These are phyloP conservation scores for Populus tomentosa DNA, from an alignment of 441 rosid species.

Conservation along the genomic window DNA sequence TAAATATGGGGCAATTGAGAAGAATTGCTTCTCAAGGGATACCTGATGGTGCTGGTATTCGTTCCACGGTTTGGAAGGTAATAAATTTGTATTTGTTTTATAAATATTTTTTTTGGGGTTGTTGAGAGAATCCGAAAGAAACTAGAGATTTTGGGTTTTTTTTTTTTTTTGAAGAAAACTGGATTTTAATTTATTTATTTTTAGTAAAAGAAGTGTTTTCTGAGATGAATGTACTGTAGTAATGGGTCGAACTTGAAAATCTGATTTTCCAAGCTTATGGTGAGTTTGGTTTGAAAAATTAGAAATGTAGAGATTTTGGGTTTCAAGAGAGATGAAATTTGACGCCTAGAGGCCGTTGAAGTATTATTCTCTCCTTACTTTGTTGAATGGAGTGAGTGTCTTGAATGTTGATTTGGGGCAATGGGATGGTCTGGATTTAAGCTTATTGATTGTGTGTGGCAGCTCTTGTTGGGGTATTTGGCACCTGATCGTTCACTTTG, in stretches of 20 bases:
- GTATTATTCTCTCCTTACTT: background rate
- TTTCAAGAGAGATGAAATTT: background rate
- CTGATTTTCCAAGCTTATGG: background rate
- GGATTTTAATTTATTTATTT: background rate
- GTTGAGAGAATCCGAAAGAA: background rate
- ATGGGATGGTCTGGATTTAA: background rate
- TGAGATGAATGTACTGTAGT: background rate
- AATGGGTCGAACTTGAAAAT: background rate
- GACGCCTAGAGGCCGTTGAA: background rate
- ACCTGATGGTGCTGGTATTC: slow-evolving; percentile 81
- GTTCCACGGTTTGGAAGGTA: slow-evolving; percentile 96
- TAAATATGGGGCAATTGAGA: slow-evolving; percentile 76
- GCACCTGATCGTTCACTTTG: slow-evolving; percentile 85
- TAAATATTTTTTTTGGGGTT: background rate
- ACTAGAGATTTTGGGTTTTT: background rate
- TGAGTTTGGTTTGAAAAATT: background rate
- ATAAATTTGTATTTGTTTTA: background rate
- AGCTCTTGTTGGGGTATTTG: slow-evolving; percentile 88
- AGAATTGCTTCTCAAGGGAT: slow-evolving; percentile 77
- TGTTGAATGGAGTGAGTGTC: background rate
- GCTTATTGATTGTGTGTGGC: slow-evolving; percentile 26
- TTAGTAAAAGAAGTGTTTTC: background rate
- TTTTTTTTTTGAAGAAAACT: background rate
- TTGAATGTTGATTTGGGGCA: background rate
- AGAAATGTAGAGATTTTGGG: background rate